These are phyloP conservation scores for Myriosclerotinia duriaeana DNA, from an alignment of 2,329 filamentous ascomycete genomes.

Conservation along the genomic window DNA sequence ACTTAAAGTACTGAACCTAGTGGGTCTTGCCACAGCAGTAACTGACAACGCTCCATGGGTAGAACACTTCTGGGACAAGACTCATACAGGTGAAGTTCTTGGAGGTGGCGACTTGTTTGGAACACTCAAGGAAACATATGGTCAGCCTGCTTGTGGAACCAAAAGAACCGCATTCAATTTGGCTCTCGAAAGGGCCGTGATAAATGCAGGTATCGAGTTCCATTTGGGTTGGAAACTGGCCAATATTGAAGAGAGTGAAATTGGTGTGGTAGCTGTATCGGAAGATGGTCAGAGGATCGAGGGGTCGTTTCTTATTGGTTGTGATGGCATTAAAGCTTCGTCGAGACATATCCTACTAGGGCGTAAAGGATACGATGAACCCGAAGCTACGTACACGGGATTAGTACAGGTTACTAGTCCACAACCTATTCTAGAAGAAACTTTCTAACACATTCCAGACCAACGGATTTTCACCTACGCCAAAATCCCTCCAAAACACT, in stretches of 20 bases:
- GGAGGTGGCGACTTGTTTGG: background rate
- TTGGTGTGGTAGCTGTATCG: constrained; percentile 15
- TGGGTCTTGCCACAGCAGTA: constrained; percentile 8
- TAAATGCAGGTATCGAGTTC: constrained; percentile 18
- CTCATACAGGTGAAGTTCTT: constrained; percentile 12
- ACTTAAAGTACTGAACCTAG: constrained; percentile 18
- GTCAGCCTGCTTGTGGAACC: constrained; percentile 23
- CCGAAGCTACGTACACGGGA: constrained; percentile 22
- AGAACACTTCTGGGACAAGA: background rate
- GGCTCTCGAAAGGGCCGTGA: constrained; percentile 8
- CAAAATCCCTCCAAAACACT: background rate
- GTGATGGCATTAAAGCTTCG: constrained; percentile 26
- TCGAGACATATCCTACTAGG: constrained; percentile 21
- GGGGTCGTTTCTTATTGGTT: constrained; percentile 27
- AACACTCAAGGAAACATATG: constrained; percentile 19
- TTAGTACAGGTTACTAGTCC: constrained; percentile 15
- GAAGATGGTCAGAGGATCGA: constrained; percentile 18
- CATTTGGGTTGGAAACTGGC: constrained; percentile 22
- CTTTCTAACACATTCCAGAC: background rate
- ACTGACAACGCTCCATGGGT: constrained; percentile 4
- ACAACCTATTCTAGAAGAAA: background rate
- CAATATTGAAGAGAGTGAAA: constrained; percentile 17
- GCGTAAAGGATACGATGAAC: constrained; percentile 10
- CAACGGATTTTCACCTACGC: constrained; percentile 12
- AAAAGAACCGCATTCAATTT: constrained; percentile 21